Evolutionary conservation across 805 yeast species (phyloP), one percentile per base, ranked within the genome.

Genomic region (Candida glaebosa): DNA sequence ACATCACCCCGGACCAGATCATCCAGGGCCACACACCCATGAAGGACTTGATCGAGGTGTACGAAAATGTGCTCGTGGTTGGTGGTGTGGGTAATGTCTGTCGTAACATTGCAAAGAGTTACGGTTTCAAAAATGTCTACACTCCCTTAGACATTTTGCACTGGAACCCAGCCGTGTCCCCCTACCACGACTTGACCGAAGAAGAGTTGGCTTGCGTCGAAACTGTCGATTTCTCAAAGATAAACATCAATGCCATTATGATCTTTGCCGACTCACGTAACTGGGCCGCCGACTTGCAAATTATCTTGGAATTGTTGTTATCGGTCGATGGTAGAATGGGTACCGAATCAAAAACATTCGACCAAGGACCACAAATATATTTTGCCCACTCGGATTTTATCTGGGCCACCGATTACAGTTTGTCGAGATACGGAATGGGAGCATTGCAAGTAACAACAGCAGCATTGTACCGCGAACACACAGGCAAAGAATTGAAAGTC

Each of bases 1-100:
- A 75, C 31, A 78, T 88, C 44, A 76, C 82, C 9, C 79, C 80
- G 34, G 87, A 81, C 41, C 96, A 88, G 66, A 84, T 88, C 44
- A 84, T 88, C 53, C 96, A 88, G 63, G 95, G 96, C 46, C 96
- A 88, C 63, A 88, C 96, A 1, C 96, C 96, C 25, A 88, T 88
- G 93, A 82, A 79, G 52, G 95, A 86, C 55, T 71, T 87, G 56
- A 85, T 82, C 10, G 76, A 75, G 22, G 69, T 74, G 12, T 80
- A 82, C 61, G 68, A 83, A 43, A 84, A 84, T 42, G 95, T 88
- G 4, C 67, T 88, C 35, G 95, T 88, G 40, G 88, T 88, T 39
- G 96, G 96, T 48, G 96, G 96, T 50, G 80, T 85, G 18, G 89
- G 93, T 34, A 88, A 87, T 50, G 79, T 82, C 9, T 87, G 96